phyloP scores from a whole-genome alignment of 768 basidiomycete genomes.

The Vararia minispora region DNA sequence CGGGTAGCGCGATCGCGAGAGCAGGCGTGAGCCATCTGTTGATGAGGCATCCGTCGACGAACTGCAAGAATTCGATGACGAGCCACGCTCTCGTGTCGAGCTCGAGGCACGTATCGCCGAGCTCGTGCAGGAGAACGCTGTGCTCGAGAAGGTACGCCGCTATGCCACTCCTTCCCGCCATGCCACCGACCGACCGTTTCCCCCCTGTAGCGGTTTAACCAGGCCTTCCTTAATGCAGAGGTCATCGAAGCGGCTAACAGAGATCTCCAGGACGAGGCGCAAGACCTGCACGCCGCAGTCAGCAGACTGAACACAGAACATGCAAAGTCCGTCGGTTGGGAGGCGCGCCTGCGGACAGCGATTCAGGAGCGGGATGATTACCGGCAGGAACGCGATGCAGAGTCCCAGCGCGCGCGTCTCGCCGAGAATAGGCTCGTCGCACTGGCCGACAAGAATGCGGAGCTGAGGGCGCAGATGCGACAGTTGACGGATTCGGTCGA shows the following conservation, averaged over 20 bases:
- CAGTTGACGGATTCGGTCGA: slow-evolving; percentile 56
- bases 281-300: slow-evolving; percentile 58
- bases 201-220: slow-evolving; percentile 51
- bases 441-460: slow-evolving; percentile 59
- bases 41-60: no score
- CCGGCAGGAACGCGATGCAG: slow-evolving; percentile 70
- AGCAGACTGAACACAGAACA: slow-evolving; percentile 58
- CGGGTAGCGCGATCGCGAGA: no score
- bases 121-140: slow-evolving; percentile 44
- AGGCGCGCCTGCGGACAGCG: slow-evolving; percentile 50
- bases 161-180: neutral
- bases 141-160: slow-evolving; percentile 44
- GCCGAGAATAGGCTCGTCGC: slow-evolving; percentile 58
- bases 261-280: slow-evolving; percentile 59
- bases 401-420: slow-evolving; percentile 50
- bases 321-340: slow-evolving; percentile 60
- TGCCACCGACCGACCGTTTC: slow-evolving; percentile 7
- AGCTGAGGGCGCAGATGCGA: slow-evolving; percentile 56
- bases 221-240: slow-evolving; percentile 74
- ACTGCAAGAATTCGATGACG: slow-evolving; percentile 7
- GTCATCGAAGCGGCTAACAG: slow-evolving; percentile 72
- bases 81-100: slow-evolving; percentile 14
- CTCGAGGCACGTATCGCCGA: slow-evolving; percentile 24
- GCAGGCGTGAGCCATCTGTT: no score
- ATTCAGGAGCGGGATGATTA: slow-evolving; percentile 74